phyloP scores from a whole-genome alignment of 2,329 filamentous ascomycete species.

The Colletotrichum sp. region DNA sequence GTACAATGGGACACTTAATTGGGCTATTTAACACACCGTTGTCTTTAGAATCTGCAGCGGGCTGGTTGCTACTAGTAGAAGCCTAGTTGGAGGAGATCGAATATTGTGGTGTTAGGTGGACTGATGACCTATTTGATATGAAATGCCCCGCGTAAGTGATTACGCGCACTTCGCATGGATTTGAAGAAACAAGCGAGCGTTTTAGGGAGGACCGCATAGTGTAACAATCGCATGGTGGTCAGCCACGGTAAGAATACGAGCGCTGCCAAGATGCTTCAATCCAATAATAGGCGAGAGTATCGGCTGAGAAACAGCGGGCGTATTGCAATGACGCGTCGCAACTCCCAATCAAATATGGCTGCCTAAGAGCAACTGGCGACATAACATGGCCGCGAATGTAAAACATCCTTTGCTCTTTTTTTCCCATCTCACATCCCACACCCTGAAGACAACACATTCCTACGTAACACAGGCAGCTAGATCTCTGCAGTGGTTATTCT shows the following conservation, averaged over 20 bases:
- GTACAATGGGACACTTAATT: too few species aligned
- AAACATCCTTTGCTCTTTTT: accelerated
- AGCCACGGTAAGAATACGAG: not conserved
- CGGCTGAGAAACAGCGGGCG: not conserved
- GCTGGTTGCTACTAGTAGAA: accelerated
- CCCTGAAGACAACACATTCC: not conserved
- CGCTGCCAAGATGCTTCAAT: not conserved
- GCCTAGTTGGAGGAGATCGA: not conserved
- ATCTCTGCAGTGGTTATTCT: not conserved
- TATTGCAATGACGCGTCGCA: not conserved
- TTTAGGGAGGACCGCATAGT: accelerated
- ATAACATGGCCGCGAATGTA: not conserved
- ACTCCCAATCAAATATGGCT: not conserved
- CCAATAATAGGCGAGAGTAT: not conserved
- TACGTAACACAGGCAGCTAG: accelerated
- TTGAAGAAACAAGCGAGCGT: not conserved
- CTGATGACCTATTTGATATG: not conserved
- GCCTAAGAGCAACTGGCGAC: not conserved
- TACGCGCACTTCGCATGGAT: not conserved
- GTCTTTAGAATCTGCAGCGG: not conserved
- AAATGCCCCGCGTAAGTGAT: not conserved
- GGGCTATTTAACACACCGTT: too few species aligned
- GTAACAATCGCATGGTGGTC: not conserved
- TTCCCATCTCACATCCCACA: not conserved
- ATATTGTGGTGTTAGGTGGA: not conserved